Base-by-base conservation (phyloP, 75 land plant species). In the Cryptomeria japonica region DNA sequence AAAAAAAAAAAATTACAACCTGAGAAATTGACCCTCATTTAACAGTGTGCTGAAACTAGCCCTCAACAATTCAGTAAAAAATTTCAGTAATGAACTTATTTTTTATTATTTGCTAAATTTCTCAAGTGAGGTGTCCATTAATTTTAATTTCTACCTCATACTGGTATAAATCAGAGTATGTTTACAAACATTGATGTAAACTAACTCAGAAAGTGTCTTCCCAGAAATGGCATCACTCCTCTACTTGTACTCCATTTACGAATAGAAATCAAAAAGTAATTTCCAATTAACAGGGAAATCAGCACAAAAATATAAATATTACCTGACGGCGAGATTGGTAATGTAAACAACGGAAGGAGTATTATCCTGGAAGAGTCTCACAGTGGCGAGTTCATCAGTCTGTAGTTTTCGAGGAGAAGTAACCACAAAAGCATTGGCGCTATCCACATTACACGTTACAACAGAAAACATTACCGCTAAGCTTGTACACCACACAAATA, bases 331-430 rank as follows among this genome's bases (percentile, higher is more conserved):
- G 28, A 98, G 98, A 88, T 98, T 98, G 80, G 99, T 98, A 89
- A 98, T 98, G 87, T 98, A 96, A 76, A 98, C 99, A 56, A 98
- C 99, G 31, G 99, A 98, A n/a, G 99, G 99, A 6, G 99, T 98
- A 89, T 98, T 98, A 82, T 94, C 96, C 92, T 98, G 95, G 82
- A 98, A 98, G n/a, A 98, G 94, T 9, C 95, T 95, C 79, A 98
- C 99, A 3, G 99, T 98, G 84, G 99, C 99, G 46, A 96, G 94
- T 90, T 98, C 99, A 76, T 98, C 99, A 56, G 95, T 53, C 90
- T 96, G 98, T 86, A 98, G 85, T 87, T 94, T 98, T 85, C 94
- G 87, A 25, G 91, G 91, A 1, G 95, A 34, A 19, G 95, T 92
- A 36, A 91, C 93, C 12, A 98, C 97, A 84, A 97, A 92, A 7